Evolutionary conservation across 208 protist genomes (phyloP).

Genomic region (Strigomonas galati): DNA sequence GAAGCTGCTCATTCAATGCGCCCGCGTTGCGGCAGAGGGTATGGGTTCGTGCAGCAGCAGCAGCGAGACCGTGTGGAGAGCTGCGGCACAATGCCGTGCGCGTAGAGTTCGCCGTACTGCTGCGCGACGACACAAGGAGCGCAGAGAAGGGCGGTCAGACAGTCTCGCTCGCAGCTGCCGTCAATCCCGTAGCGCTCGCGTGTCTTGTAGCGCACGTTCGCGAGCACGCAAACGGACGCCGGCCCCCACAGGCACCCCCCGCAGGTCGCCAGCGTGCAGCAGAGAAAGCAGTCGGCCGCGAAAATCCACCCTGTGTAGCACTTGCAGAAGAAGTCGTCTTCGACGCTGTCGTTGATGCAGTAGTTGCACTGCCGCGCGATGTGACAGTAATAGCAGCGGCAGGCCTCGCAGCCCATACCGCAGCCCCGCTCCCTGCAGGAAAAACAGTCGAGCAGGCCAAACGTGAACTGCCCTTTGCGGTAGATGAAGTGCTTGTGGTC

Average conservation of each 20-base stretch:
- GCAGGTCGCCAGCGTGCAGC: no score
- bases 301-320: background rate
- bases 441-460: background rate
- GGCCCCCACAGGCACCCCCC: background rate
- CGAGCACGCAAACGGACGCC: no score
- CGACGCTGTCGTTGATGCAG: background rate
- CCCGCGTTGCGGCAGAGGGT: no score
- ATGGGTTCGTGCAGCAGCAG: no score
- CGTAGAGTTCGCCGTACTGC: background rate
- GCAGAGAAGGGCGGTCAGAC: background rate
- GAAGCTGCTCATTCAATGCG: no score
- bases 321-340: background rate
- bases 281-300: no score
- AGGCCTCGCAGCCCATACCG: background rate
- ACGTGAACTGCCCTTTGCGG: background rate
- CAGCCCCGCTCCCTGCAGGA: background rate
- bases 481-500: background rate
- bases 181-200: constrained; percentile 1
- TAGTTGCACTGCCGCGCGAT: constrained; percentile 5
- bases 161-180: background rate
- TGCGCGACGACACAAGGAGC: background rate
- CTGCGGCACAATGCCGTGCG: background rate
- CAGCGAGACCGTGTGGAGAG: background rate
- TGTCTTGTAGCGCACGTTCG: background rate
- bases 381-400: constrained; percentile 6